Evolutionary conservation across 345 rosid genomes (phyloP).

Genomic region (Hevea brasiliensis): DNA sequence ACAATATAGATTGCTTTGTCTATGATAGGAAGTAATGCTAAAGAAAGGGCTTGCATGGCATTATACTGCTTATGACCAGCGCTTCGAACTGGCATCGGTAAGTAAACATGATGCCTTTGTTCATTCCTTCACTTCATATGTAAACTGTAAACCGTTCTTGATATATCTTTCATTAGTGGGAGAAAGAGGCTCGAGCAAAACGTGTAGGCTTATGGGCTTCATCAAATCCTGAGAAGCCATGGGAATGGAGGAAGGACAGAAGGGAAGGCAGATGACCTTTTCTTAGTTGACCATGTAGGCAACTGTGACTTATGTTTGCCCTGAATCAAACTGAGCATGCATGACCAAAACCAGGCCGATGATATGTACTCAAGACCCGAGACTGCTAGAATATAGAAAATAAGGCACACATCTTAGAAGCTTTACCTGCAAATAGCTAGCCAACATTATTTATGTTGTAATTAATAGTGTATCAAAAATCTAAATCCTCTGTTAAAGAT

Average conservation of each 20-base stretch:
- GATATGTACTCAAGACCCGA: neutral
- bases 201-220: conserved; percentile 79
- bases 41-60: conserved; percentile 91
- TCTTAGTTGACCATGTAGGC: neutral
- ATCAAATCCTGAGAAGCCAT: conserved; percentile 72
- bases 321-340: neutral
- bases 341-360: neutral
- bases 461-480: neutral
- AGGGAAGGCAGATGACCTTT: conserved; percentile 38
- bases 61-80: conserved; percentile 59
- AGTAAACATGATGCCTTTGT: neutral
- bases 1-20: neutral
- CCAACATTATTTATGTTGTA: neutral
- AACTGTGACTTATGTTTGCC: neutral
- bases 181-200: conserved; percentile 63
- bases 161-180: conserved; percentile 54
- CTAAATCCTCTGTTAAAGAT: neutral
- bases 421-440: neutral
- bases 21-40: conserved; percentile 63
- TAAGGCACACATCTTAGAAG: neutral
- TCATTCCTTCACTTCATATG: neutral
- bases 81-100: conserved; percentile 53
- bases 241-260: conserved; percentile 81
- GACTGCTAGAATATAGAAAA: neutral
- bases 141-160: neutral